Base-by-base conservation (phyloP, 2,329 filamentous ascomycete species). In the Passalora sequoiae region DNA sequence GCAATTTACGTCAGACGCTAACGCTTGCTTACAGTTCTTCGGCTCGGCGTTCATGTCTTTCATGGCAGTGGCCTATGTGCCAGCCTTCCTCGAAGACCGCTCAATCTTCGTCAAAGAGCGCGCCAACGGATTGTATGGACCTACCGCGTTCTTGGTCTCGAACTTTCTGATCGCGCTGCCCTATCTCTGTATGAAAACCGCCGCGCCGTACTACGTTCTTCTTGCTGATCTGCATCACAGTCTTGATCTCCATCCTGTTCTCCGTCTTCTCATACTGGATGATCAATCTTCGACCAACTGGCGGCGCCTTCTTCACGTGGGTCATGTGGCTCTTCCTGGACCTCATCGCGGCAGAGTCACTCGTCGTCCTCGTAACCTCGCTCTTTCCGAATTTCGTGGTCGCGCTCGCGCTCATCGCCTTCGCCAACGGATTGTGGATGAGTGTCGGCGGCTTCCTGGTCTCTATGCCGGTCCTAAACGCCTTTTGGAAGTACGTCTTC, bases 381-480 rank as follows among this genome's bases (percentile, higher is more conserved):
- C 63, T 92, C 1, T 81, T 89, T 51, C 86, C 86, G 0, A 83
- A 81, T 49, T 94, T 94, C 53, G 87, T 94, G 38, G 77, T 91
- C 32, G 73, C 85, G 0, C 77, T 94, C 0, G 87, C 88, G 0
- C 71, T 88, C 2, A 84, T 85, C 0, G 87, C 88, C 0, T 94
- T 94, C 59, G 83, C 85, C 16, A 94, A 94, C 64, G 88, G 52
- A 0, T 71, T 94, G 5, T 94, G 87, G 87, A 94, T 94, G 87
- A 81, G 77, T 39, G 85, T 91, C 1, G 80, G 83, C 40, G 88
- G 88, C 0, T 94, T 94, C 68, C 75, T 94, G 63, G 86, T 94
- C 1, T 75, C 79, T 3, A 79, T 82, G 3, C 77, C 71, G 1
- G 76, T 82, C 2, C 73, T 94, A 29, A 94, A 94, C 63, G 78